These are phyloP conservation scores for Dendrostoma leiphaemia DNA, from an alignment of 2,329 filamentous ascomycete genomes.

Conservation along the genomic window DNA sequence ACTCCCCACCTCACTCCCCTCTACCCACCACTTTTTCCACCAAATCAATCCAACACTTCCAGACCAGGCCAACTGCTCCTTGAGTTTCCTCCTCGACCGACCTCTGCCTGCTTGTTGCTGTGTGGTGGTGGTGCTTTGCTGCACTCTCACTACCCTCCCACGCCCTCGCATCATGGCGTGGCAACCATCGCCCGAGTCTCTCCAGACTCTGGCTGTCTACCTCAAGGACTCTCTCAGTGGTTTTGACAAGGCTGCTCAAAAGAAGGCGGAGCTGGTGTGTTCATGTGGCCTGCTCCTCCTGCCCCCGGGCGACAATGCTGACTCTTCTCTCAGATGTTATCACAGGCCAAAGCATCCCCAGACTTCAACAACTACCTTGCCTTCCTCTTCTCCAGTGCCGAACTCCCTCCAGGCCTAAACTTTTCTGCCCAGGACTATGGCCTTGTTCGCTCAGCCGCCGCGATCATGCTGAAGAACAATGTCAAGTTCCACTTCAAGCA, in stretches of 20 bases:
- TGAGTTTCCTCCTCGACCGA: background rate
- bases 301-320: background rate
- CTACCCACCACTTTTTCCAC: background rate
- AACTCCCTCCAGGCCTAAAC: constrained; percentile 58
- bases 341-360: constrained; percentile 80
- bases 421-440: constrained; percentile 63
- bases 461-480: constrained; percentile 95
- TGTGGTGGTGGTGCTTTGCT: constrained; percentile 18
- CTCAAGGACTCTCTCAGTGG: constrained; percentile 90
- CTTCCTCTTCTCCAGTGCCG: constrained; percentile 77
- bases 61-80: background rate
- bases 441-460: constrained; percentile 80
- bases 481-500: constrained; percentile 72
- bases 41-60: background rate
- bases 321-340: constrained; percentile 69
- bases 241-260: constrained; percentile 75
- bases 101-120: constrained; percentile 2
- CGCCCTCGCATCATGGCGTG: constrained; percentile 68
- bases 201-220: constrained; percentile 85
- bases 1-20: background rate
- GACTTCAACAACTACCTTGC: constrained; percentile 98
- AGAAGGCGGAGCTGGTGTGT: constrained; percentile 86
- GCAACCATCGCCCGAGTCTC: constrained; percentile 84
- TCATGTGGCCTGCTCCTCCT: constrained; percentile 39
- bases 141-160: constrained; percentile 3